These are phyloP conservation scores for Carallia brachiata DNA, from an alignment of 345 rosid genomes.

Conservation along the genomic window DNA sequence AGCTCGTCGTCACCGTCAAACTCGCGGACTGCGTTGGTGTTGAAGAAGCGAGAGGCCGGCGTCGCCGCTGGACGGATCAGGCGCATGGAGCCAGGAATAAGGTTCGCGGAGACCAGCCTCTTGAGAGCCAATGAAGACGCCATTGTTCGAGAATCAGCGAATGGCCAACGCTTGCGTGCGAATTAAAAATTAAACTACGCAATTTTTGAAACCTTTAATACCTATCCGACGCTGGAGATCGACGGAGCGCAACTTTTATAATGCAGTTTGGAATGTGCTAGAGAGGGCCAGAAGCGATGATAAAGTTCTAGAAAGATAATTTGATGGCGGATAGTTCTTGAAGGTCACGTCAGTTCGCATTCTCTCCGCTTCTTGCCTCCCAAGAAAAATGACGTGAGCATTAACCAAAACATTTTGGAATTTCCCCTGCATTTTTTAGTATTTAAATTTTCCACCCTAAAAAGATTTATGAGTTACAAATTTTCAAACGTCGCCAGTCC, in stretches of 20 bases:
- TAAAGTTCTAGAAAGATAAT: not conserved
- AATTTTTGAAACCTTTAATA: no score
- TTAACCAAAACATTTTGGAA: no score
- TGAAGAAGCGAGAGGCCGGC: slow-evolving; percentile 36
- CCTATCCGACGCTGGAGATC: fast-evolving
- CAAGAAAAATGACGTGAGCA: no score
- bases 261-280: not conserved
- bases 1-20: slow-evolving; percentile 23
- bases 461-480: not conserved
- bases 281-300: not conserved
- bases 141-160: slow-evolving; percentile 17
- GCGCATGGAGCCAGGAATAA: slow-evolving; percentile 17
- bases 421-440: not conserved
- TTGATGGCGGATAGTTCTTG: not conserved
- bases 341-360: not conserved
- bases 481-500: no score
- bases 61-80: slow-evolving; percentile 24
- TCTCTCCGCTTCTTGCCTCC: no score
- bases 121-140: slow-evolving; percentile 38
- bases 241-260: not conserved
- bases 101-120: slow-evolving; percentile 27
- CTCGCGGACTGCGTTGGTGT: slow-evolving; percentile 32
- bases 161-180: no score
- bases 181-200: no score
- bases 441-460: not conserved